Evolutionary conservation across 2,329 filamentous ascomycete species (phyloP), one percentile per base, ranked within the genome.

Genomic region (Ampelomyces quisqualis): DNA sequence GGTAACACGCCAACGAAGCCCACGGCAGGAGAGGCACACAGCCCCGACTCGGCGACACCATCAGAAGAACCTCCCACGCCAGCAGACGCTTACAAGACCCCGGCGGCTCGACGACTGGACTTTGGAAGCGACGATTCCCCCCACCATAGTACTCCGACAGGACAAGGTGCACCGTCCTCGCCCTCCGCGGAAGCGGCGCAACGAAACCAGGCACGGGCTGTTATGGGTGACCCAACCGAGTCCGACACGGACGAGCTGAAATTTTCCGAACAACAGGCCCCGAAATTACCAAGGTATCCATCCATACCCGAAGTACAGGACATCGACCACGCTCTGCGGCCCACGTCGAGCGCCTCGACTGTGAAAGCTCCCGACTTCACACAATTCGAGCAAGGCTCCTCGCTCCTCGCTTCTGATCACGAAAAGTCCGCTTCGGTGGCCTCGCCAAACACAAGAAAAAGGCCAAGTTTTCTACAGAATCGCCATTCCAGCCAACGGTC

Each of bases 401-500:
- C 62, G 1, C 51, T 62, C 36, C 51, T 62, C 36, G 55, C 54
- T 4, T 52, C 53, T 4, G 54, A 62, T 14, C 60, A 60, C 26
- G 64, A 67, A 18, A 28, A 51, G 3, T 43, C 46, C 13, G 49
- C 59, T 6, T 42, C 65, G 11, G 58, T 49, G 10, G 47, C 56
- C 7, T 34, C 30, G 23, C 52, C 57, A 10, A 55, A 51, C 19
- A 35, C 64, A 10, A 57, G 64, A 37, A 75, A 70, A 51, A 71
- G 79, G 39, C 80, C 80, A 5, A 77, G 75, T 50, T 81, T 77
- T 56, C 55, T 82, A 19, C 74, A 71, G 13, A 76, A 73, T 51
- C 75, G 80, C 15, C 73, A 79, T 54, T 76, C 75, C 2, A 77
- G 77, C 43, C 73, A 81, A 54, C 75, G 78, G 18, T 77, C 80